A percentile compares a stretch with the other conserved stretches of the same genome.
Conservation (phyloP, 495 filamentous ascomycete genomes). For the Xylaria castorea region DNA sequence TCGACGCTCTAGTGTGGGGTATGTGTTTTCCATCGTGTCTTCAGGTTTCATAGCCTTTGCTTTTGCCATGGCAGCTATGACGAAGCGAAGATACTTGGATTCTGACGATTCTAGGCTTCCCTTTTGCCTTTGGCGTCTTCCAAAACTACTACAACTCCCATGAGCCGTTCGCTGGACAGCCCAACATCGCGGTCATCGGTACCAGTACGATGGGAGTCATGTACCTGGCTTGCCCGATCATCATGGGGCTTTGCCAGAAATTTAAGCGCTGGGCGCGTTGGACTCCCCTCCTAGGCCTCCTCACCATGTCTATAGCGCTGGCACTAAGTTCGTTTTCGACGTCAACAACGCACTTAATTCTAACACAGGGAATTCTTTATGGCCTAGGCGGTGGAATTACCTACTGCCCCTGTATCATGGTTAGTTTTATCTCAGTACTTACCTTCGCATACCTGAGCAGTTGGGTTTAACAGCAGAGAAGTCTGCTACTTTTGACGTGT, state of each 20-base stretch:
- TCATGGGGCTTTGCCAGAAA: conserved; percentile 43
- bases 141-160: conserved; percentile 62
- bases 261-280: conserved; percentile 41
- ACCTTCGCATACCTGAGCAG: neutral
- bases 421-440: neutral
- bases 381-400: conserved; percentile 55
- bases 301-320: conserved; percentile 49
- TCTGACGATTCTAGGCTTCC: conserved; percentile 54
- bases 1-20: conserved; percentile 68
- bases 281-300: conserved; percentile 46
- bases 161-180: conserved; percentile 47
- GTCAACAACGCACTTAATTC: conserved; percentile 54
- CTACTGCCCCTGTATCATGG: conserved; percentile 56
- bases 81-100: neutral
- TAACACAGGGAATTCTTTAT: conserved; percentile 63
- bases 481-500: neutral
- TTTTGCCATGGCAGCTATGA: neutral
- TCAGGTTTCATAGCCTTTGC: conserved; percentile 16
- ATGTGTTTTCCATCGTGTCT: conserved; percentile 25
- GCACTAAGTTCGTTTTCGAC: conserved; percentile 55
- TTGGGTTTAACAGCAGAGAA: neutral
- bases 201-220: conserved; percentile 55
- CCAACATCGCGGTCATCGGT: conserved; percentile 52
- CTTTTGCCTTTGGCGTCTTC: conserved; percentile 66
- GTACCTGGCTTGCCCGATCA: conserved; percentile 56